phyloP scores from a whole-genome alignment of 2,329 filamentous ascomycete genomes.

The Rosellinia necatrix region DNA sequence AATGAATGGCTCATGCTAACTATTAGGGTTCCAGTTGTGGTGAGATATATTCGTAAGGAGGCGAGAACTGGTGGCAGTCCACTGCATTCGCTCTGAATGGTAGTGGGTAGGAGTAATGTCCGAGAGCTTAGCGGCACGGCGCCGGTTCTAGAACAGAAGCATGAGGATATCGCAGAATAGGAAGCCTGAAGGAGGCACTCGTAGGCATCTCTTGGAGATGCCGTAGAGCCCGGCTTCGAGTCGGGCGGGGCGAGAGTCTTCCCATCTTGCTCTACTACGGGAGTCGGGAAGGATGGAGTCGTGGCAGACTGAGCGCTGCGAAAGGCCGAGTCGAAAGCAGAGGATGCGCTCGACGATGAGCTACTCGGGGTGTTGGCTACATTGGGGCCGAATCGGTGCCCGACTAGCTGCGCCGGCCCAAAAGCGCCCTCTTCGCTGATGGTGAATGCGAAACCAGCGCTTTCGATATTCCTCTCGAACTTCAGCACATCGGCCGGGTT shows the following conservation, averaged over 20 bases:
- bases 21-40: constrained; percentile 59
- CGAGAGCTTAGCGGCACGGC: constrained; percentile 59
- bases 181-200: constrained; percentile 60
- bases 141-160: constrained; percentile 53
- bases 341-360: constrained; percentile 49
- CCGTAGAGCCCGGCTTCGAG: constrained; percentile 41
- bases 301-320: constrained; percentile 40
- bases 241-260: constrained; percentile 40
- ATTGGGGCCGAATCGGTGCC: constrained; percentile 48
- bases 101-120: constrained; percentile 53
- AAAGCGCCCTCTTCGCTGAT: constrained; percentile 56
- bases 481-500: constrained; percentile 30
- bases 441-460: constrained; percentile 50
- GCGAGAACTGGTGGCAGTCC: constrained; percentile 47
- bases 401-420: constrained; percentile 55
- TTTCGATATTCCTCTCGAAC: constrained; percentile 49
- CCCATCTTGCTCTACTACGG: constrained; percentile 38
- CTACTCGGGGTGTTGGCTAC: constrained; percentile 52
- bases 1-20: constrained; percentile 54
- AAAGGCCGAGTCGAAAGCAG: constrained; percentile 44
- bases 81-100: constrained; percentile 38
- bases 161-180: constrained; percentile 54
- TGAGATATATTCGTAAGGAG: constrained; percentile 59
- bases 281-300: constrained; percentile 33
- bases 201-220: constrained; percentile 52